Evolutionary conservation across 805 yeast genomes (phyloP).

Genomic region (Saccharomycopsis fodiens): DNA sequence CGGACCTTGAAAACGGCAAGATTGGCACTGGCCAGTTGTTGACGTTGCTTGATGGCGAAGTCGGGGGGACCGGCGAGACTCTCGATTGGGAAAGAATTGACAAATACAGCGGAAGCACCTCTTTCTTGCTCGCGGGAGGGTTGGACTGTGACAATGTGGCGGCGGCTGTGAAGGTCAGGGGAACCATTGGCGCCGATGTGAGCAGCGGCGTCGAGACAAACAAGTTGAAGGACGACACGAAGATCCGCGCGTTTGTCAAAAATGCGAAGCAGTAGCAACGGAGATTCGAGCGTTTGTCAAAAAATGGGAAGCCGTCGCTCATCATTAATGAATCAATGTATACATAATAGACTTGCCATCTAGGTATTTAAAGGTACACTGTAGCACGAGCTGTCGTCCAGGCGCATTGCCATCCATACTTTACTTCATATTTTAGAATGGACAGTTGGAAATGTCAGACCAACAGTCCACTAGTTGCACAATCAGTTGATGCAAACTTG

Average conservation of each 20-base stretch:
- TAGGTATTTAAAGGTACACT: too few relatives aligned
- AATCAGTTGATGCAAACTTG: too few relatives aligned
- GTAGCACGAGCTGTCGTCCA: too few relatives aligned
- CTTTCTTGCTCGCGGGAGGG: constrained; percentile 83
- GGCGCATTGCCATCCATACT: too few relatives aligned
- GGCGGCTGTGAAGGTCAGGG: constrained; percentile 40
- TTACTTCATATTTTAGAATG: too few relatives aligned
- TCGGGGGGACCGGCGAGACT: constrained; percentile 86
- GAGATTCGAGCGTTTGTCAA: too few relatives aligned
- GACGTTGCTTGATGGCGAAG: constrained; percentile 76
- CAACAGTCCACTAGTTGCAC: too few relatives aligned
- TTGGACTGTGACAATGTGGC: constrained; percentile 66
- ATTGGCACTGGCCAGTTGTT: constrained; percentile 36
- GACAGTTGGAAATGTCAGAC: too few relatives aligned
- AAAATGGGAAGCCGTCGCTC: too few relatives aligned
- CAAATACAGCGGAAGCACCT: constrained; percentile 28
- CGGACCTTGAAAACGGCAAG: constrained; percentile 31
- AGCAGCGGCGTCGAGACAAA: constrained; percentile 88
- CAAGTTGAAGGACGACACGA: constrained; percentile 63
- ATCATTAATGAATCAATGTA: too few relatives aligned
- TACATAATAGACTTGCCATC: too few relatives aligned
- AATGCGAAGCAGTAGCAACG: too few relatives aligned
- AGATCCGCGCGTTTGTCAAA: constrained; percentile 51
- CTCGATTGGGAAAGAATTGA: constrained; percentile 62
- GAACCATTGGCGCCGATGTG: constrained; percentile 87